A percentile compares a stretch with the other conserved stretches of the same genome.
phyloP scores from a whole-genome alignment of 2,329 filamentous ascomycete genomes.

The Aureobasidium sp. region DNA sequence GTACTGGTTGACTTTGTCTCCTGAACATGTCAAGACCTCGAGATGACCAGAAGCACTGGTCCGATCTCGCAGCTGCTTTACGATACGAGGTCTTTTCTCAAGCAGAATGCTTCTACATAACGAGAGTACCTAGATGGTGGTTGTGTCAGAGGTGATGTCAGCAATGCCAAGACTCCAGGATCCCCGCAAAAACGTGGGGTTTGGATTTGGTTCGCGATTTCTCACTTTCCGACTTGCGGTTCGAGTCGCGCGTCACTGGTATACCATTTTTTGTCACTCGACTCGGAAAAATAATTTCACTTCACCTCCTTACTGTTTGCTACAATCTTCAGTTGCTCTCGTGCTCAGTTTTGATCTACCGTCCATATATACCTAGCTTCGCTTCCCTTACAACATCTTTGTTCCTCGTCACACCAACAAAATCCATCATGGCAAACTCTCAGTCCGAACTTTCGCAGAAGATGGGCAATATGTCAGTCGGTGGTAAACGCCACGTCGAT shows the following conservation, averaged over 20 bases:
- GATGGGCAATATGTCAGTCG: not conserved
- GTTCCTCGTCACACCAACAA: not conserved
- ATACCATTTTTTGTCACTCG: not conserved
- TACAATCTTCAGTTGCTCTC: not conserved
- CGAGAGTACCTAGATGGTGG: too few species aligned
- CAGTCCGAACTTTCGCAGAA: not conserved
- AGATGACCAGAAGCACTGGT: not conserved
- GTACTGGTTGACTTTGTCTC: not conserved
- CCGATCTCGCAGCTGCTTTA: too few species aligned
- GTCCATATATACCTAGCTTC: not conserved
- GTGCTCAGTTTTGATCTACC: too few species aligned
- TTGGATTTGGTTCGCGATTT: not conserved
- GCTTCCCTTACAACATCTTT: not conserved
- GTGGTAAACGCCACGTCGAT: not conserved
- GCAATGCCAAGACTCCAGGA: not conserved
- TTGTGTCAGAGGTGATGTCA: constrained; percentile 9
- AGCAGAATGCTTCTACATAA: too few species aligned
- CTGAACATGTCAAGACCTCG: too few species aligned
- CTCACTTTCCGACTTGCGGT: not conserved
- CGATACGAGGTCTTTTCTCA: too few species aligned
- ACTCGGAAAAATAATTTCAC: not conserved
- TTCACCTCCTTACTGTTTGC: not conserved
- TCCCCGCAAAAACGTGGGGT: constrained; percentile 3
- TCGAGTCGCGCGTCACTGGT: not conserved
- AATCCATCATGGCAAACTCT: not conserved